phyloP scores from a whole-genome alignment of 495 filamentous ascomycete genomes.

The Recurvomyces mirabilis region DNA sequence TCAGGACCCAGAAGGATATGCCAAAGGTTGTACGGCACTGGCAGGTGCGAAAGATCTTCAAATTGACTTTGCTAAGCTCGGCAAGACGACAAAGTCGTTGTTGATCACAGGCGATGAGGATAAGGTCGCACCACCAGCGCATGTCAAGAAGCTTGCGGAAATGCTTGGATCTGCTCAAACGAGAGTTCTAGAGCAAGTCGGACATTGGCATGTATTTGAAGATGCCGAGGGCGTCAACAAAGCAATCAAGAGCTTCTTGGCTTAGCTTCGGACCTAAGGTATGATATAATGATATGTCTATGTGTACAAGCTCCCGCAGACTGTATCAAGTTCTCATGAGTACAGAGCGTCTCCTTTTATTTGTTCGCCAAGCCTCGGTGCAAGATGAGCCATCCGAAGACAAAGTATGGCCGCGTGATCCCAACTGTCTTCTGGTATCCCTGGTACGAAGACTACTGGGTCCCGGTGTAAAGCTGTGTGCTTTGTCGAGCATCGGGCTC shows the following conservation, averaged over 20 bases:
- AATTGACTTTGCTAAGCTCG: slow-evolving; percentile 24
- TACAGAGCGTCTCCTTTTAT: no score
- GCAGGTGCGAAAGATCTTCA: slow-evolving; percentile 29
- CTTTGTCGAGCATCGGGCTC: no score
- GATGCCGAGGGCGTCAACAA: slow-evolving; percentile 26
- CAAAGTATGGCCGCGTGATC: no score
- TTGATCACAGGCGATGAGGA: slow-evolving; percentile 39
- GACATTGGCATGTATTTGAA: slow-evolving; percentile 39
- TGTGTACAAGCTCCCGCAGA: no score
- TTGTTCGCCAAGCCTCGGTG: no score
- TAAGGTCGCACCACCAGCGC: slow-evolving; percentile 27
- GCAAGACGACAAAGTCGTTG: slow-evolving; percentile 20
- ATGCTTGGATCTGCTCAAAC: slow-evolving; percentile 20
- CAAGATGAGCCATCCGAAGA: no score
- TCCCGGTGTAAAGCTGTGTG: no score
- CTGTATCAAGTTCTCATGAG: no score
- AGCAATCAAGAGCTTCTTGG: slow-evolving; percentile 24
- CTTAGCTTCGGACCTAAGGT: no score
- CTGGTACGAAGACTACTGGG: no score
- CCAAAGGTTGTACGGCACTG: slow-evolving; percentile 42
- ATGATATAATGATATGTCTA: no score
- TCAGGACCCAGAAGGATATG: slow-evolving; percentile 44
- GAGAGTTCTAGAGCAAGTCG: slow-evolving; percentile 29
- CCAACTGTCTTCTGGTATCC: no score
- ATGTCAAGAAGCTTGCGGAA: slow-evolving; percentile 21